Base-by-base conservation (phyloP, 208 protist species). In the Paratrypanosoma confusum region DNA sequence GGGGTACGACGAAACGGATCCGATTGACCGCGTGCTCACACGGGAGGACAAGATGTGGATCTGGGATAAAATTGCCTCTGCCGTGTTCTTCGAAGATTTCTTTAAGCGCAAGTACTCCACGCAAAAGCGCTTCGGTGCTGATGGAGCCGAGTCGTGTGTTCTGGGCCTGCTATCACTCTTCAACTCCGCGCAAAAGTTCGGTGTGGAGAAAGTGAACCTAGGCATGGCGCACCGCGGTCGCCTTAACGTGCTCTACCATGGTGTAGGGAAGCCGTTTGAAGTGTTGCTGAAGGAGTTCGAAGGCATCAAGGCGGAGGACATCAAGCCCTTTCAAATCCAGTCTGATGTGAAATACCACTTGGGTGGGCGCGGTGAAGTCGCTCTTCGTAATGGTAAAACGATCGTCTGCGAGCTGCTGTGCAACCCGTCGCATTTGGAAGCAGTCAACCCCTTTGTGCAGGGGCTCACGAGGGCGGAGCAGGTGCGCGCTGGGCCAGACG, bases 321-420 rank as follows among this genome's bases (percentile, higher is more conserved):
- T 95, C 27, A 51, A 50, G 32, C 72, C 75, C 3, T 90, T 88
- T 43, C 76, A 96, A 71, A 95, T 98, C 50, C 96, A 92, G 37
- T 96, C 95, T 41, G 96, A 99, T 47, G 96, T 99, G 7, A 99
- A 99, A 68, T 99, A 99, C 72, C 97, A 99, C 65, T 78, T 99
- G 10, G 97, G 97, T 45, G 85, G 69, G 29, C 85, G 57, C 22
- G 58, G 70, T 24, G 57, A 82, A 23, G 49, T 97, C 8, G 39
- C 56, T 27, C 31, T 91, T 13, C 66, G 74, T 18, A 70, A 63
- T 60, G 83, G 90, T 28, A 94, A 92, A 27, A 54, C 65, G 31
- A 82, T 99, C 50, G 50, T 93, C 69, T 72, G 97, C 5, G 96
- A 97, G 47, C 80, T 99, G 41, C 69, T 98, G 39, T 86, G 90